Evolutionary conservation across 2,329 filamentous ascomycete species (phyloP).

Genomic region (Daldinia sp.): DNA sequence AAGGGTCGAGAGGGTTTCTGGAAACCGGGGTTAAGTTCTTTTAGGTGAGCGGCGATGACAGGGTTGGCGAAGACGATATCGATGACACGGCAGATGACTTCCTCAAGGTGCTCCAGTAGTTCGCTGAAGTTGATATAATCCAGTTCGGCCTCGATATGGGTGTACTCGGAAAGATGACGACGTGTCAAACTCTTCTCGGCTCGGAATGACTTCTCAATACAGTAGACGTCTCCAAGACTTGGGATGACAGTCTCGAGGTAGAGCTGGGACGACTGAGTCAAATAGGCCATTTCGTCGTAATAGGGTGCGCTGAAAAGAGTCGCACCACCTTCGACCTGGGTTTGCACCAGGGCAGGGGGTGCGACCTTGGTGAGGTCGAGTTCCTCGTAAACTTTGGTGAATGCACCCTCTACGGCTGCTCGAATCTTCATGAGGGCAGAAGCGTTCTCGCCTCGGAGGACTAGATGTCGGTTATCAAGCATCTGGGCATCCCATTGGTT

Average conservation of each 20-base stretch:
- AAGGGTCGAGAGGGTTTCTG: constrained; percentile 83
- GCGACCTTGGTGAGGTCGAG: constrained; percentile 81
- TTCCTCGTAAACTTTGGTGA: constrained; percentile 81
- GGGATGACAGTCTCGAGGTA: constrained; percentile 96
- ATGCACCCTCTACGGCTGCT: constrained; percentile 80
- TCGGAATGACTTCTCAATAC: constrained; percentile 98
- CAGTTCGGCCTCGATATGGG: constrained; percentile 93
- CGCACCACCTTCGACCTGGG: constrained; percentile 90
- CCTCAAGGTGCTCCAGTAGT: constrained; percentile 85
- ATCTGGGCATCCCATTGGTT: constrained; percentile 68
- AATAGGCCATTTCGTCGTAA: constrained; percentile 89
- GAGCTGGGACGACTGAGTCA: constrained; percentile 96
- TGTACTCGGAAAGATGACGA: constrained; percentile 94
- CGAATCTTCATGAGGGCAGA: constrained; percentile 90
- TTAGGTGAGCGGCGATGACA: constrained; percentile 74
- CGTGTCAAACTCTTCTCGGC: constrained; percentile 96
- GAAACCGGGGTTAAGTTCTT: constrained; percentile 92
- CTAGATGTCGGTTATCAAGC: constrained; percentile 83
- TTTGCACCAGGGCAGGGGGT: constrained; percentile 91
- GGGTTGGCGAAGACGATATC: constrained; percentile 79
- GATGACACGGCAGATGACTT: constrained; percentile 85
- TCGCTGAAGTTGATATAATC: constrained; percentile 96
- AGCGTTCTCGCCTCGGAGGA: constrained; percentile 83
- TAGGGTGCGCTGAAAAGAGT: constrained; percentile 91
- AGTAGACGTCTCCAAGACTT: constrained; percentile 93